Conservation (phyloP, 345 rosid genomes). For the Brassica rapa region DNA sequence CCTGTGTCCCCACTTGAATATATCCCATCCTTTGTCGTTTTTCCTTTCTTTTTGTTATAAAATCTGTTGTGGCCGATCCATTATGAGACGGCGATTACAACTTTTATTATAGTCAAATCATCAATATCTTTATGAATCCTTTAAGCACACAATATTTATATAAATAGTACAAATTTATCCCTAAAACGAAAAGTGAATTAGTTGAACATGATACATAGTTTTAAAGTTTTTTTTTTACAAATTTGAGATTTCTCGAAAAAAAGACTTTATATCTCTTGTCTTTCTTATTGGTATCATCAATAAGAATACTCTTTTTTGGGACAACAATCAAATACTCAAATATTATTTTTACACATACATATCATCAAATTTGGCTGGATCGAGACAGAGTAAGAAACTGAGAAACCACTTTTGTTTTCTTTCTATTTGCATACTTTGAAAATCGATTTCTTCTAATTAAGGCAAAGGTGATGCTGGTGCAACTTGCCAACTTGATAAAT, state of each 20-base stretch:
- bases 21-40: not conserved
- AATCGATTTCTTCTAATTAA: constrained; percentile 17
- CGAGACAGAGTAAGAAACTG: constrained; percentile 13
- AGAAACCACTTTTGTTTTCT: constrained; percentile 7
- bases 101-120: not conserved
- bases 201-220: not conserved
- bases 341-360: not conserved
- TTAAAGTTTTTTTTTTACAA: not conserved
- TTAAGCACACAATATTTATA: not conserved
- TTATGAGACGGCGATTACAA: not conserved
- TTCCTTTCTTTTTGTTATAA: not conserved
- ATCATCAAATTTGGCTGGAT: not conserved
- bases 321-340: too few species aligned
- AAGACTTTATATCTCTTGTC: not conserved
- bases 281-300: not conserved
- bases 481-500: constrained; percentile 24
- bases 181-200: not conserved
- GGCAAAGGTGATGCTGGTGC: constrained; percentile 30
- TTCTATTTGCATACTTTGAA: constrained; percentile 4
- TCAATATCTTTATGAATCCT: not conserved
- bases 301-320: not conserved
- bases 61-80: not conserved
- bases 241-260: not conserved
- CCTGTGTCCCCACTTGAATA: not conserved
- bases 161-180: not conserved